Conservation (phyloP, 306 rosid species). For the Malus domestica region ASM211411v1 NC_041805.1:5650001-5650500, state of each 20-base stretch:
- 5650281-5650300: neutral
- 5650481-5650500: neutral
- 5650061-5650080: conserved; percentile 13
- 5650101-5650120: neutral
- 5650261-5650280: conserved; percentile 12
- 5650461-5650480: conserved; percentile 1
- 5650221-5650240: neutral
- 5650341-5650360: conserved; percentile 16
- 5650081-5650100: conserved; percentile 11
- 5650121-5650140: neutral
- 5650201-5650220: neutral
- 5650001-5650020: conserved; percentile 8
- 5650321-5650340: conserved; percentile 16
- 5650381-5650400: conserved; percentile 15
- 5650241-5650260: conserved; percentile 16
- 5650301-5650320: neutral
- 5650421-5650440: conserved; percentile 20
- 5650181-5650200: conserved; percentile 16
- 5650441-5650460: conserved; percentile 11
- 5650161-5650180: conserved; percentile 17
- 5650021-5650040: neutral
- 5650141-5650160: conserved; percentile 8
- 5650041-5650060: neutral
- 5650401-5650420: neutral
- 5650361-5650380: conserved; percentile 22